Evolutionary conservation across 106 monocot species (phyloP), one percentile per base, ranked within the genome.

Genomic region (Acorus gramineus): DNA sequence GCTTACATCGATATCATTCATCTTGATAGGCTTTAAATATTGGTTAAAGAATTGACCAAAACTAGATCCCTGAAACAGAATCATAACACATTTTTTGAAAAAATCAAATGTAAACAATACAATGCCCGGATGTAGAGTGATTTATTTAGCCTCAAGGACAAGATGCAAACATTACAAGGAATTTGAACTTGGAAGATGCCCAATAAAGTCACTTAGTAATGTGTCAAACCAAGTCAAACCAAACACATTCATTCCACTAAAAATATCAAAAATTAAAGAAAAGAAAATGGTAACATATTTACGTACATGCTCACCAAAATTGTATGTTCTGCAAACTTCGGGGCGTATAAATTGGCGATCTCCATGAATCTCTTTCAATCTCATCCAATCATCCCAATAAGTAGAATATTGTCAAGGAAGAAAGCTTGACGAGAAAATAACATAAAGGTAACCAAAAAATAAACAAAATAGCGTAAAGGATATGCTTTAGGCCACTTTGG

Each of bases 401-500:
- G 96, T 98, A 66, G 77, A 57, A 63, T 45, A n/a, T 61, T 72
- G 90, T 91, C 65, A 98, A 98, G 91, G 83, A 91, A 69, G 44
- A 63, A 73, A 44, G 44, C 43, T 48, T 42, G 50, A 56, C 28
- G 64, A 6, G 49, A 11, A 47, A 47, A 14, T 54, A 9, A 6
- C 46, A 14, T 56, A 4, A 46, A 42, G 9, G 10, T 0, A 8
- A 62, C 48, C 42, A 5, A 57, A 12, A 11, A 11, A 11, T 7
- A 61, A 42, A 42, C 10, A 46, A 11, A 11, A 28, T 28, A 28
- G 28, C 28, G 28, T 28, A 42, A 74, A 98, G 92, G 98, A 98
- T 98, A 98, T 98, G 98, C 98, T 78, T 98, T 98, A 59, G 98
- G 98, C 87, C 96, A 98, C 65, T 98, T 98, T 42, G 96, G 96